These are phyloP conservation scores for Thermochaetoides thermophila DNA, from an alignment of 495 filamentous ascomycete species.

Conservation along the genomic window DNA sequence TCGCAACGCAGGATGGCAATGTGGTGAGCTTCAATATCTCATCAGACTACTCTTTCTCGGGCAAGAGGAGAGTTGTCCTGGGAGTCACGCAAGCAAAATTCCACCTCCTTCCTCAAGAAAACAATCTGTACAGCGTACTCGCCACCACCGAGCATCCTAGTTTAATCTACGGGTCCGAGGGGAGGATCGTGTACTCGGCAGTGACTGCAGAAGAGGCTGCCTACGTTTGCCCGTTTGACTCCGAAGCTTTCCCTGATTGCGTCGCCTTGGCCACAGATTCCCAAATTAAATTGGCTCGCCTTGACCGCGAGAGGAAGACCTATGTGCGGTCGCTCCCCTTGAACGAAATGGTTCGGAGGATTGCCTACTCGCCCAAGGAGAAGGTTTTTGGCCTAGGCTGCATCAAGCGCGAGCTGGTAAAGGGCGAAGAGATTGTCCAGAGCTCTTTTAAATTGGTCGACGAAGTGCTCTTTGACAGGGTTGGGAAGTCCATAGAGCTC, in stretches of 20 bases:
- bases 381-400: constrained; percentile 79
- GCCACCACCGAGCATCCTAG: constrained; percentile 88
- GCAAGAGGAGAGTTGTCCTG: constrained; percentile 67
- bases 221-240: constrained; percentile 67
- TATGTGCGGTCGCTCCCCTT: constrained; percentile 70
- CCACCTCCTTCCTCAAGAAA: constrained; percentile 51
- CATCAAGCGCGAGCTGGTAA: constrained; percentile 43
- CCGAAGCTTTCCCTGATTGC: constrained; percentile 62
- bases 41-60: constrained; percentile 42
- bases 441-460: constrained; percentile 38
- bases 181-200: constrained; percentile 80
- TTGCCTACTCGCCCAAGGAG: constrained; percentile 69
- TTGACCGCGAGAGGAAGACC: constrained; percentile 75
- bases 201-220: constrained; percentile 83
- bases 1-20: constrained; percentile 89
- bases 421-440: constrained; percentile 33
- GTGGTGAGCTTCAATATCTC: constrained; percentile 77
- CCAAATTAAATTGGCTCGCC: constrained; percentile 64
- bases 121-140: constrained; percentile 61
- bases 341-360: constrained; percentile 68
- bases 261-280: constrained; percentile 64
- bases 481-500: constrained; percentile 28
- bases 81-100: constrained; percentile 76
- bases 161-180: constrained; percentile 79
- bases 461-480: constrained; percentile 32